These are phyloP conservation scores for Ascochyta viciae-villosae DNA, from an alignment of 2,329 filamentous ascomycete genomes.

Conservation along the genomic window DNA sequence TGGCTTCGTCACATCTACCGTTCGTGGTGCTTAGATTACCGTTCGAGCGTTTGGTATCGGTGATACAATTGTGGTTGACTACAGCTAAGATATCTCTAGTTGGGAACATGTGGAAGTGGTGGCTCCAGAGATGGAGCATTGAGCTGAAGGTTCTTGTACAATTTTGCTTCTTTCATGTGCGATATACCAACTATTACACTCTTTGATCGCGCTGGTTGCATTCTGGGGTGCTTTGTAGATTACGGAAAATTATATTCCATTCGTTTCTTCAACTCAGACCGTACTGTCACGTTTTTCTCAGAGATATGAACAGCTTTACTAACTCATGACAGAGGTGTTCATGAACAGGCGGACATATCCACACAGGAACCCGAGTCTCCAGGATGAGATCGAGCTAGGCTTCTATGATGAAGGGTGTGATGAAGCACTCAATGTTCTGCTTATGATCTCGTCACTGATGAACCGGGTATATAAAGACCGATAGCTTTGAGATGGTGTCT, in stretches of 20 bases:
- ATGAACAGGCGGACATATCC: too few species aligned
- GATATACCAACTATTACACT: slow-evolving; percentile 6
- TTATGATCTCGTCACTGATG: too few species aligned
- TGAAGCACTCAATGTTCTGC: too few species aligned
- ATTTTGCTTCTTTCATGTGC: background rate
- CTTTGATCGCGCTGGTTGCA: slow-evolving; percentile 13
- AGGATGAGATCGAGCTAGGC: too few species aligned
- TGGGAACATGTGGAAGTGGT: background rate
- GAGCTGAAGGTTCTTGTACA: slow-evolving; percentile 6
- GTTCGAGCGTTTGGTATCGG: background rate
- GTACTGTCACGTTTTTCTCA: too few species aligned
- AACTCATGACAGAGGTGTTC: too few species aligned
- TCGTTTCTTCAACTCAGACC: background rate
- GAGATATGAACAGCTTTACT: too few species aligned
- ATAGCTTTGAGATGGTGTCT: too few species aligned
- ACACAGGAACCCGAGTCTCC: too few species aligned
- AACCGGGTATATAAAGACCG: too few species aligned
- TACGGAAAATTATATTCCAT: background rate
- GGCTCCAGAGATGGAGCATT: background rate
- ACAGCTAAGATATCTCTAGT: background rate
- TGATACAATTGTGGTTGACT: slow-evolving; percentile 1
- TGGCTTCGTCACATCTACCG: slow-evolving; percentile 10
- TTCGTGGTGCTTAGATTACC: slow-evolving; percentile 7
- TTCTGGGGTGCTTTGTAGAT: background rate
- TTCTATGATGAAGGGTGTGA: too few species aligned